Conservation (phyloP, 345 rosid genomes). For the Heritiera fomes region DNA sequence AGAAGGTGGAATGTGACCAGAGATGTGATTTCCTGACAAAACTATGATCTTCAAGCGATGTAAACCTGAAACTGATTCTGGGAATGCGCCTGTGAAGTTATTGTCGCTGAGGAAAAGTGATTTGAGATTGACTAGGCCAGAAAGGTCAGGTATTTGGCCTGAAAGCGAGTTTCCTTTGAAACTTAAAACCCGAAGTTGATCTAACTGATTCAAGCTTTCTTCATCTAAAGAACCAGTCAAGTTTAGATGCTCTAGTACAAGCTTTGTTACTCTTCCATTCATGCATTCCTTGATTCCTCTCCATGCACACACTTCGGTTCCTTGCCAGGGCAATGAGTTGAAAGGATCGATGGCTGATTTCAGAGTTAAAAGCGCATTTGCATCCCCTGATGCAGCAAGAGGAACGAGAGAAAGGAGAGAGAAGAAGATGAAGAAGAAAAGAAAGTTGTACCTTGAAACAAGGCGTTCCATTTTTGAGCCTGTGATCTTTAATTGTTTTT, state of each 20-base stretch:
- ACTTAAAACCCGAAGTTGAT: conserved; percentile 87
- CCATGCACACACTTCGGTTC: conserved; percentile 66
- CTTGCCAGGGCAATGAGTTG: conserved; percentile 59
- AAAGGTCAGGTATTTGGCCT: conserved; percentile 68
- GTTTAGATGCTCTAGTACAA: conserved; percentile 69
- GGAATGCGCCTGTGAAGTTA: conserved; percentile 76
- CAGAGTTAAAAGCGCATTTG: conserved; percentile 61
- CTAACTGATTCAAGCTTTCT: conserved; percentile 55
- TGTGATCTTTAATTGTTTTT: neutral
- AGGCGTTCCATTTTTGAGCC: conserved; percentile 31
- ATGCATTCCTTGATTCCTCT: conserved; percentile 70
- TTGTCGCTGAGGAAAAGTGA: conserved; percentile 66
- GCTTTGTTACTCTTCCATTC: conserved; percentile 79
- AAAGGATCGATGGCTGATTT: conserved; percentile 72
- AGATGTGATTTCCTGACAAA: conserved; percentile 54
- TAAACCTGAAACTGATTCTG: conserved; percentile 56
- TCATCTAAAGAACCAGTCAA: conserved; percentile 61
- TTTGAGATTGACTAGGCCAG: conserved; percentile 76
- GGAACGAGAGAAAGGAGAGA: conserved; percentile 34
- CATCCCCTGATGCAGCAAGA: conserved; percentile 60
- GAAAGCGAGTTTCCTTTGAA: conserved; percentile 82
- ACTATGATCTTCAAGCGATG: conserved; percentile 76
- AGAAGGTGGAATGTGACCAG: conserved; percentile 68
- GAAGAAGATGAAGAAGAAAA: conserved; percentile 27
- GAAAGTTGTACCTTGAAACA: conserved; percentile 30